Evolutionary conservation across 2,329 filamentous ascomycete genomes (phyloP), one percentile per base, ranked within the genome.

Genomic region (Aspergillus sp.): DNA sequence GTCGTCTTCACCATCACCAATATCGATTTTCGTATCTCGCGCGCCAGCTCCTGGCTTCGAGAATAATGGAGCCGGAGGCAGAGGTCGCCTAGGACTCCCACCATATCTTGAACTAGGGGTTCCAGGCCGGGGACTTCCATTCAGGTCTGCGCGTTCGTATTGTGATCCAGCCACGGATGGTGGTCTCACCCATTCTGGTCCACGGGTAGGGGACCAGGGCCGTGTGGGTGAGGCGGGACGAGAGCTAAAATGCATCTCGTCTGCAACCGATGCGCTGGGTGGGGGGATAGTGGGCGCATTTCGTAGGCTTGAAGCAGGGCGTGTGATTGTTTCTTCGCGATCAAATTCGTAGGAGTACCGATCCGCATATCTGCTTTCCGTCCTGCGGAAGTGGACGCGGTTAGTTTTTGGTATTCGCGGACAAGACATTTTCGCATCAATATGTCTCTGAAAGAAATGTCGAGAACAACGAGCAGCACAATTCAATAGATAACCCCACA

Each of bases 51-150:
- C 79, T 4, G 81, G 79, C 8, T 76, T 80, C 2, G 89, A 84
- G 69, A 96, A 98, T 8, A 96, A 80, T 4, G 95, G 95, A 30
- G 92, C 91, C 0, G 92, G 91, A 3, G 95, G 95, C 32, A 98
- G 80, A 3, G 93, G 93, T 55, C 93, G 84, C 64, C 91, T 85
- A 11, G 93, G 91, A 69, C 91, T 96, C 3, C 92, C 90, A 18
- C 92, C 90, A 72, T 98, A 97, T 71, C 87, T 84, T 2, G 91
- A 93, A 0, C 92, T 92, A 1, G 93, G 92, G 0, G 93, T 97
- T 5, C 93, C 93, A 1, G 95, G 93, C 57, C 95, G 81, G 6
- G 95, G 93, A 60, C 86, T 93, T 48, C 95, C 95, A 68, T 98
- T 93, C 58, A 98, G 76, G 66, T 97, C 93, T 20, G 88, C 83